phyloP scores from a whole-genome alignment of 768 basidiomycete genomes.

The Tylopilus plumbeoviolaceoides region DNA sequence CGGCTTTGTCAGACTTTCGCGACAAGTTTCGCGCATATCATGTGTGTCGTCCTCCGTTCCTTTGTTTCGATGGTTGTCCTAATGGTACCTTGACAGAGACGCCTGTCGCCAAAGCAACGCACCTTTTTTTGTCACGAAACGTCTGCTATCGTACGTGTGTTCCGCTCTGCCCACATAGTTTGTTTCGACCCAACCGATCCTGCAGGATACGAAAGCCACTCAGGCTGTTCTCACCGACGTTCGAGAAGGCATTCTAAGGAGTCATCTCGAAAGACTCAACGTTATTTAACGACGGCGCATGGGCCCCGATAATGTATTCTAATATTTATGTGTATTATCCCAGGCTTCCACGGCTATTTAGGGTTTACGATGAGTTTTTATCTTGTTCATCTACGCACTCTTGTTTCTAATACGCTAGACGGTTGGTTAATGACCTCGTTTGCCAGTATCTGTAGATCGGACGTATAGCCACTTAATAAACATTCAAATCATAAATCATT shows the following conservation, averaged over 20 bases:
- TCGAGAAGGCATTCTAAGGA: constrained; percentile 38
- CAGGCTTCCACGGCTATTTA: no score
- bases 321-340: no score
- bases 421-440: no score
- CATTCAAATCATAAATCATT: no score
- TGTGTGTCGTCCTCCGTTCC: constrained; percentile 34
- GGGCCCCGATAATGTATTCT: no score
- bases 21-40: constrained; percentile 66
- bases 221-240: constrained; percentile 37
- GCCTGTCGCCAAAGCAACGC: constrained; percentile 51
- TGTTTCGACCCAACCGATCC: not conserved
- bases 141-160: constrained; percentile 58
- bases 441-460: no score
- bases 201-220: constrained; percentile 37
- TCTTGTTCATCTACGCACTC: no score
- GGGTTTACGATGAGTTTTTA: no score
- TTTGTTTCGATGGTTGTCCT: not conserved
- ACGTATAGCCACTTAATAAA: no score
- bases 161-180: not conserved
- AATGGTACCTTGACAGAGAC: constrained; percentile 36
- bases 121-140: constrained; percentile 69
- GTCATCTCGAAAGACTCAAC: constrained; percentile 30
- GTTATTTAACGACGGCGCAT: constrained; percentile 19
- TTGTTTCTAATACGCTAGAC: no score
- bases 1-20: constrained; percentile 48